Percentiles rank a stretch among this genome's conserved stretches.
Evolutionary conservation across 148 eudicot species (phyloP).

Genomic region (Arbutus unedo): DNA sequence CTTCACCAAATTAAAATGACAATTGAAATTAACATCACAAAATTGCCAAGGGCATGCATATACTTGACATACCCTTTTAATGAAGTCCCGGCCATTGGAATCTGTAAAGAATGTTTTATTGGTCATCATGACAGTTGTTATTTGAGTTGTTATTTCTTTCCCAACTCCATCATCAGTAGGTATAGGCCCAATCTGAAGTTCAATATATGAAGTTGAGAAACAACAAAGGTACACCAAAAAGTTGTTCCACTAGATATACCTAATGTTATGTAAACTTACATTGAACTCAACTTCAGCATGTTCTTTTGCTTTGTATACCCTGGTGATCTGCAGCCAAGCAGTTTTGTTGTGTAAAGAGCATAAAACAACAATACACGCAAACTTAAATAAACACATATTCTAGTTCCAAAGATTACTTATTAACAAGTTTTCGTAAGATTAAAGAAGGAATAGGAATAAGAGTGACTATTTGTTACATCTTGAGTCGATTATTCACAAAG

Average conservation of each 20-base stretch:
- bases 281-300: conserved; percentile 73
- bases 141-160: conserved; percentile 57
- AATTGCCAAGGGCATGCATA: not conserved
- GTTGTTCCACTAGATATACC: not conserved
- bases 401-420: not conserved
- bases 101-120: conserved; percentile 70
- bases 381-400: not conserved
- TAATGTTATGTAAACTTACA: conserved; percentile 37
- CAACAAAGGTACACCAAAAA: not conserved
- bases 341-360: conserved; percentile 13
- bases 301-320: conserved; percentile 70
- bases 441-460: not conserved
- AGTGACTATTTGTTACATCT: not conserved
- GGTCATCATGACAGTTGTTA: conserved; percentile 52
- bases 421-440: not conserved
- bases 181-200: conserved; percentile 69
- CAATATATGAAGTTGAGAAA: conserved; percentile 21
- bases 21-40: not conserved
- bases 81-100: conserved; percentile 77
- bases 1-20: not conserved
- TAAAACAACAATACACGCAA: not conserved
- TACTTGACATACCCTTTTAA: conserved; percentile 53
- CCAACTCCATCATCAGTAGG: conserved; percentile 67
- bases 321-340: conserved; percentile 54
- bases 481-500: not conserved